These are phyloP conservation scores for Tylopilus orsonianus DNA, from an alignment of 1,284 basidiomycete genomes.

Conservation along the genomic window DNA sequence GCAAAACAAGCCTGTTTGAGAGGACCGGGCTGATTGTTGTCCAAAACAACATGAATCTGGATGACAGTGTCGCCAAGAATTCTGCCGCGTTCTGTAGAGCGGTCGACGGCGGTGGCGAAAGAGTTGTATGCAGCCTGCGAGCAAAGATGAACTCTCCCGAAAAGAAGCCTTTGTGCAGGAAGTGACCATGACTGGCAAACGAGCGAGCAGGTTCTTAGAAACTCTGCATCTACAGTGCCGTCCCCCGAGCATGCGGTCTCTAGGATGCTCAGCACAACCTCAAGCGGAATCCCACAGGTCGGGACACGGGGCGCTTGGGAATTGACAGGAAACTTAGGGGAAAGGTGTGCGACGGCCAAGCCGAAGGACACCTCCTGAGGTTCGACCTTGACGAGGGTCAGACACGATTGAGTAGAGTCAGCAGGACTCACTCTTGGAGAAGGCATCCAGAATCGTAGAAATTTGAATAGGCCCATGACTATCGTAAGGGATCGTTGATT, in stretches of 20 bases:
- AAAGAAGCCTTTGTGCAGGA: constrained; percentile 62
- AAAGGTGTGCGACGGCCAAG: constrained; percentile 24
- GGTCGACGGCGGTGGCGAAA: constrained; percentile 52
- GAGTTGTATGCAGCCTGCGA: constrained; percentile 52
- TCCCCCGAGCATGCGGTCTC: constrained; percentile 50
- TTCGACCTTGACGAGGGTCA: constrained; percentile 29
- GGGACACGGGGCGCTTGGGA: constrained; percentile 27
- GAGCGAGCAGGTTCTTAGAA: constrained; percentile 54
- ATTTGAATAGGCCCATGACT: constrained; percentile 40
- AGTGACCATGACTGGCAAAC: constrained; percentile 65
- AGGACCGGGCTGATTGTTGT: constrained; percentile 62
- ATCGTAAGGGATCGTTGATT: constrained; percentile 26
- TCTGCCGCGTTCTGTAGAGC: constrained; percentile 44
- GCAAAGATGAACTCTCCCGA: constrained; percentile 53
- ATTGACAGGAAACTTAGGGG: constrained; percentile 4
- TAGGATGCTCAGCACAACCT: constrained; percentile 61
- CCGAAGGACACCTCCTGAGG: constrained; percentile 40
- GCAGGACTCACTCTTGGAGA: constrained; percentile 28
- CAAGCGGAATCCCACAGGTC: constrained; percentile 48
- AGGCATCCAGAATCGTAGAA: constrained; percentile 36
- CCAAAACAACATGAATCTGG: constrained; percentile 54
- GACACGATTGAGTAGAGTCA: constrained; percentile 11
- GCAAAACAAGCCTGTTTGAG: constrained; percentile 58
- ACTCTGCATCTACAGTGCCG: constrained; percentile 37
- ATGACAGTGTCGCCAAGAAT: constrained; percentile 53